phyloP scores from a whole-genome alignment of 2,329 filamentous ascomycete genomes.

The Periglandula ipomoeae region DNA sequence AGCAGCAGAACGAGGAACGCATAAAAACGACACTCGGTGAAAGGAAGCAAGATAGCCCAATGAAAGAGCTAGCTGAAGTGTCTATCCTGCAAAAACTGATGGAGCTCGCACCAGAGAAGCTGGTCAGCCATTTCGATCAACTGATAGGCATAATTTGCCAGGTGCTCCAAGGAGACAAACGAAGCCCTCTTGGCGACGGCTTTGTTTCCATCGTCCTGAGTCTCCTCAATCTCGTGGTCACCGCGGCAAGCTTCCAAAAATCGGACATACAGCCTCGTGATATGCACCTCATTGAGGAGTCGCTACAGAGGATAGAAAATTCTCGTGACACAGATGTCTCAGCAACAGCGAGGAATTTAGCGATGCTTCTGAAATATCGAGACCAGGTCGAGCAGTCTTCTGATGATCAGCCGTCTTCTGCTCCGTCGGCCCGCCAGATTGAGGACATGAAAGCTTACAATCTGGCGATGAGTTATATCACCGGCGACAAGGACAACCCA shows the following conservation, averaged over 20 bases:
- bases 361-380: slow-evolving; percentile 45
- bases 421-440: slow-evolving; percentile 36
- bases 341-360: slow-evolving; percentile 46
- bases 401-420: slow-evolving; percentile 23
- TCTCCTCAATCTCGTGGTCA: slow-evolving; percentile 51
- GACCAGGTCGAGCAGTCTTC: slow-evolving; percentile 40
- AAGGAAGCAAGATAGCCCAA: slow-evolving; percentile 26
- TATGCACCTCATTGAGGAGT: slow-evolving; percentile 37
- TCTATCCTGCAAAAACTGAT: slow-evolving; percentile 59
- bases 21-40: slow-evolving; percentile 21
- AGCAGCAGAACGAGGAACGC: slow-evolving; percentile 12
- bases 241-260: slow-evolving; percentile 45
- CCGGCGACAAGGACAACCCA: slow-evolving; percentile 46
- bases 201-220: slow-evolving; percentile 46
- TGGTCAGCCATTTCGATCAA: slow-evolving; percentile 55
- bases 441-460: slow-evolving; percentile 55
- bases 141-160: slow-evolving; percentile 55
- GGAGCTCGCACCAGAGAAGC: slow-evolving; percentile 50
- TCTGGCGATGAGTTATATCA: slow-evolving; percentile 56
- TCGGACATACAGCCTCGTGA: slow-evolving; percentile 32
- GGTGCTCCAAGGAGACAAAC: slow-evolving; percentile 41
- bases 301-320: slow-evolving; percentile 34
- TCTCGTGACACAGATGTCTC: slow-evolving; percentile 32
- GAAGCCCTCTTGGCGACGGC: slow-evolving; percentile 35
- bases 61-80: slow-evolving; percentile 44